Percentiles rank a stretch among this genome's conserved stretches.
Evolutionary conservation across 768 basidiomycete genomes (phyloP).

Genomic region (Floccularia luteovirens): DNA sequence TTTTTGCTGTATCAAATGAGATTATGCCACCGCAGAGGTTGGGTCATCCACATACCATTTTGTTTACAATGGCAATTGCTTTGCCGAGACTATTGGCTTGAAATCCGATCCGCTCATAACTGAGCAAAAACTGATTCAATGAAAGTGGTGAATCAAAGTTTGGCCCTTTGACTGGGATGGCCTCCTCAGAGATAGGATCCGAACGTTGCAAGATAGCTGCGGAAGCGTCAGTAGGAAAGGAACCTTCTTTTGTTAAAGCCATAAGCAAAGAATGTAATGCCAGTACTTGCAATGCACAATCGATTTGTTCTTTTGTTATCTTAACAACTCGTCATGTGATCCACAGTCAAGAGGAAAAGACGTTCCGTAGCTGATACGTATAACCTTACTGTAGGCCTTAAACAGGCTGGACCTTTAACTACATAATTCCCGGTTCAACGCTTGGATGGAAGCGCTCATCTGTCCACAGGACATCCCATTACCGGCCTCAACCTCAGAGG

Average conservation of each 20-base stretch:
- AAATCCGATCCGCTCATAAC: conserved; percentile 91
- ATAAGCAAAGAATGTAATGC: no score
- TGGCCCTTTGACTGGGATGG: conserved; percentile 78
- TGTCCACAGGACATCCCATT: conserved; percentile 14
- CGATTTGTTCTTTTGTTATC: no score
- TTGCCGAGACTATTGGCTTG: conserved; percentile 91
- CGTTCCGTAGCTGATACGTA: no score
- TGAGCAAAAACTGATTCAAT: conserved; percentile 61
- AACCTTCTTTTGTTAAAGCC: conserved; percentile 1
- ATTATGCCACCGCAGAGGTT: background rate
- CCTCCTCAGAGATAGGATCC: conserved; percentile 56
- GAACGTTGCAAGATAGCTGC: conserved; percentile 76
- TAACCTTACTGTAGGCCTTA: no score
- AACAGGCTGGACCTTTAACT: no score
- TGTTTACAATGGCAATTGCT: conserved; percentile 86
- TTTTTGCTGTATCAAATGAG: conserved; percentile 45
- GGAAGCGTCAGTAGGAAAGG: conserved; percentile 52
- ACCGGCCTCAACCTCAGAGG: conserved; percentile 13
- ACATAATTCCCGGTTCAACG: conserved; percentile 1
- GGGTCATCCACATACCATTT: conserved; percentile 58
- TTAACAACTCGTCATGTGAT: no score
- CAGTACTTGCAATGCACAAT: background rate
- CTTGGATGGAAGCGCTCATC: conserved; percentile 13
- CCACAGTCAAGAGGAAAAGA: no score
- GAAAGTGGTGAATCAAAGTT: conserved; percentile 68